A percentile compares a stretch with the other conserved stretches of the same genome.
phyloP scores from a whole-genome alignment of 176 grass and related monocot species.

The Aegilops speltoides region DNA sequence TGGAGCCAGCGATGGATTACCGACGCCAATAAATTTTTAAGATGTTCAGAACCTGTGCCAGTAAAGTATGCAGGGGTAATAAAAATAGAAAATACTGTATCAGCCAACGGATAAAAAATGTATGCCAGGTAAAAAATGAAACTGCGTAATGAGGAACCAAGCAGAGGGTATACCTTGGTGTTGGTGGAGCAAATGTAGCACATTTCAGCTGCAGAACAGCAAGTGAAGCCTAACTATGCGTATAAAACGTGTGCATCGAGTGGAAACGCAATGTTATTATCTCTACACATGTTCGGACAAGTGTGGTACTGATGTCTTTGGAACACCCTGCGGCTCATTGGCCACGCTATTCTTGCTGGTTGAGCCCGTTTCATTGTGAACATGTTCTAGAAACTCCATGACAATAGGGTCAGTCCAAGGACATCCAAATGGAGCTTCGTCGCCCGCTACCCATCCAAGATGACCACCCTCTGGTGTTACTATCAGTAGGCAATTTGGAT shows the following conservation, averaged over 20 bases:
- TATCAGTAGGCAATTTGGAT: constrained; percentile 83
- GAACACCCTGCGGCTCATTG: constrained; percentile 31
- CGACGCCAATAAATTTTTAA: not conserved
- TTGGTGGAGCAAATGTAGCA: not conserved
- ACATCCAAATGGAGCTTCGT: constrained; percentile 78
- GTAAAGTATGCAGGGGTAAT: not conserved
- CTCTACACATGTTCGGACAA: constrained; percentile 45
- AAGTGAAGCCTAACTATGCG: not conserved
- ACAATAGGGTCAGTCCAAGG: constrained; percentile 92
- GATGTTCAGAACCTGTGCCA: constrained; percentile 10
- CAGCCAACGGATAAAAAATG: not conserved
- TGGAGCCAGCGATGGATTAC: not conserved
- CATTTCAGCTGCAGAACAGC: not conserved
- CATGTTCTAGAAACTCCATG: constrained; percentile 90
- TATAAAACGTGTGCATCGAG: not conserved
- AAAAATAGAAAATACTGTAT: not conserved
- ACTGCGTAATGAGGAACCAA: not conserved
- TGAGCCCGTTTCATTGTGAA: constrained; percentile 45
- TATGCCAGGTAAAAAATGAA: not conserved
- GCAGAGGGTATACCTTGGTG: constrained; percentile 9
- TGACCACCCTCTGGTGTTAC: constrained; percentile 93
- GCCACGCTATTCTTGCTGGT: constrained; percentile 22
- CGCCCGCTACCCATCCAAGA: constrained; percentile 86
- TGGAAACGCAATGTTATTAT: constrained; percentile 20
- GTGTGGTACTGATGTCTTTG: constrained; percentile 29